Evolutionary conservation across 2,329 filamentous ascomycete species (phyloP), one percentile per base, ranked within the genome.

Genomic region (Fusarium citri): DNA sequence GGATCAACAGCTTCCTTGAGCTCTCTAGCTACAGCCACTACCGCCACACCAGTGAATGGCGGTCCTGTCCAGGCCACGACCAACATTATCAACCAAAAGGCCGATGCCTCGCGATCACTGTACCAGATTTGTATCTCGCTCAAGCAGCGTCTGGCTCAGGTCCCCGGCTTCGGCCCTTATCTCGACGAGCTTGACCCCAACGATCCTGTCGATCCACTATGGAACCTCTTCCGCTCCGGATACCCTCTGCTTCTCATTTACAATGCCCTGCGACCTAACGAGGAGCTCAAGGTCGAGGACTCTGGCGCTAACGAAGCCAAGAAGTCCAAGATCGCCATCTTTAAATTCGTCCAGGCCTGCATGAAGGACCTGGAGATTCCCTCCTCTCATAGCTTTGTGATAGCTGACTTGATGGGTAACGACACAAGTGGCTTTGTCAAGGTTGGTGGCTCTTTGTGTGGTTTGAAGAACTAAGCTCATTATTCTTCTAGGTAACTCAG

Each of bases 381-480:
- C 4, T 85, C 93, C 7, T 87, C 91, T 49, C 94, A 97, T 66
- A 94, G 93, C 76, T 98, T 98, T 80, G 92, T 97, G 74, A 92
- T 99, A 74, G 92, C 89, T 61, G 95, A 99, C 80, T 84, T 98
- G 47, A 94, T 96, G 80, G 93, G 94, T 56, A 94, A 94, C 74
- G 97, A 98, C 80, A 99, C 96, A 2, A 98, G 94, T 46, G 96
- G 96, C 5, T 98, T 99, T 78, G 94, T 98, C 72, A 98, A 98
- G 88, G 93, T 94, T 78, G 66, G 82, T 77, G 40, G 30, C 40
- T 51, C 8, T 26, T 10, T 16, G 45, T 8, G 20, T 23, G 16
- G 23, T 10, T 30, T 25, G 25, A 4, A 8, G 9, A 23, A 20
- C 41, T 40, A n/a, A 47, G 31, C 59, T 51, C 30, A 42, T 55